Conservation (phyloP, 1,284 basidiomycete species). For the Phlebopus sp. region DNA sequence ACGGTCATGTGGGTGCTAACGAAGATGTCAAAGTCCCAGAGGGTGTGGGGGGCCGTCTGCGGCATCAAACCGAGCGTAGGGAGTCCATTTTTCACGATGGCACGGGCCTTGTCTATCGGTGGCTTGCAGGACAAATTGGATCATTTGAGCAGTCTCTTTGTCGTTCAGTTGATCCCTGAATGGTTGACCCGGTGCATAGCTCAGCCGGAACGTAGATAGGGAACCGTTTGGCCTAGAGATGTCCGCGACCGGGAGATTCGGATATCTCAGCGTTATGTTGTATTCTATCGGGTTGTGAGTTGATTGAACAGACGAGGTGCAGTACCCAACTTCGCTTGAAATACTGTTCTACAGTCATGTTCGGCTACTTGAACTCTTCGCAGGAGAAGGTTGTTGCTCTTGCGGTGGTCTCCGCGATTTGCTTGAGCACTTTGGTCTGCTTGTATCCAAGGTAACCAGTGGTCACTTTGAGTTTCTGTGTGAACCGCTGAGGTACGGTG, state of each 20-base stretch:
- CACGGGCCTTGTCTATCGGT: conserved; percentile 53
- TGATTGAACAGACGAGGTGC: neutral
- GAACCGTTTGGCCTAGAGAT: conserved; percentile 41
- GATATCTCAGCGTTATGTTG: conserved; percentile 45
- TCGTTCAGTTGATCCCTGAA: conserved; percentile 53
- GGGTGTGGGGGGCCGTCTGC: conserved; percentile 20
- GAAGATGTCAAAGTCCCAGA: conserved; percentile 53
- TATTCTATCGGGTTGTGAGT: conserved; percentile 45
- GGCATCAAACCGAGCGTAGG: conserved; percentile 48
- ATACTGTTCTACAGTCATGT: conserved; percentile 57
- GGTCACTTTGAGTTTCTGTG: conserved; percentile 53
- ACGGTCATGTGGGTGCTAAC: conserved; percentile 56
- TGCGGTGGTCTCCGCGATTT: conserved; percentile 46
- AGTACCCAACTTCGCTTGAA: conserved; percentile 50
- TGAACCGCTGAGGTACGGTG: conserved; percentile 48
- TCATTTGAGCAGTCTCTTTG: conserved; percentile 62
- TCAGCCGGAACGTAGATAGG: conserved; percentile 61
- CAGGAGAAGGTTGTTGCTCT: conserved; percentile 49
- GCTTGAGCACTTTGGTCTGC: conserved; percentile 46
- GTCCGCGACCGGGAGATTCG: conserved; percentile 62
- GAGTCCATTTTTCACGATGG: conserved; percentile 58
- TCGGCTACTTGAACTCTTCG: conserved; percentile 45
- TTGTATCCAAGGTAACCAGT: conserved; percentile 56
- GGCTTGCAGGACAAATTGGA: conserved; percentile 57
- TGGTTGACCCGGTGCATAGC: conserved; percentile 56